Base-by-base conservation (phyloP, 1,139 yeast genomes). In the Zhuliangozyma parablackwelliae region DNA sequence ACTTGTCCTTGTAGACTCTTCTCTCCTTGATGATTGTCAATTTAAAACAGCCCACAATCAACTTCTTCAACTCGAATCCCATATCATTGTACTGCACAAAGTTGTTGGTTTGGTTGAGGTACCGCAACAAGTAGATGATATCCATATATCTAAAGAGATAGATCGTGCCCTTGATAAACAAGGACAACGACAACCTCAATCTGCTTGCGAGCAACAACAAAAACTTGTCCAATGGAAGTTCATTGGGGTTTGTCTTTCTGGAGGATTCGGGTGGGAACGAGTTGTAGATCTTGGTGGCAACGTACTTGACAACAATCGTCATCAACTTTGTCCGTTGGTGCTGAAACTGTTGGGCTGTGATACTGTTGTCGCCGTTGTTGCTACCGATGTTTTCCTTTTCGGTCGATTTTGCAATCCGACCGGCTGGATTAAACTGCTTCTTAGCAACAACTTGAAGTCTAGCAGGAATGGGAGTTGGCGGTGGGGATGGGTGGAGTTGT, bases 101-200 rank as follows among this genome's bases (percentile, higher is more conserved):
- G 45, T 71, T 71, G 46, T 71, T 71, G 29, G 73, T 65, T 47
- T 71, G 77, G 46, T 71, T 71, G 43, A 71, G 63, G 46, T 71
- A 71, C 35, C 77, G 53, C 45, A 71, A 61, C 40, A 71, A 59
- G 48, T 70, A 71, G 35, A 71, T 65, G 29, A 70, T 67, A 47
- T 71, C 75, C 75, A 71, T 71, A 47, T 71, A 71, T 39, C 77
- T 60, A 53, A 70, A 69, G 33, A 71, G 54, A 46, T 70, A 70
- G 30, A 71, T 66, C 28, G 64, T 57, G 5, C 73, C 69, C 44
- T 65, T 69, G 58, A 70, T 58, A 45, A 71, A 71, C 41, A 57
- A 52, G 3, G 65, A 56, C 27, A 70, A 47, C 1, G 70, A 50
- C 34, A 70, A 52, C 40, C 57, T 60, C 36, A 70, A 61, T 39